Conservation (phyloP, 1,139 yeast species). For the Pichia sp. region DNA sequence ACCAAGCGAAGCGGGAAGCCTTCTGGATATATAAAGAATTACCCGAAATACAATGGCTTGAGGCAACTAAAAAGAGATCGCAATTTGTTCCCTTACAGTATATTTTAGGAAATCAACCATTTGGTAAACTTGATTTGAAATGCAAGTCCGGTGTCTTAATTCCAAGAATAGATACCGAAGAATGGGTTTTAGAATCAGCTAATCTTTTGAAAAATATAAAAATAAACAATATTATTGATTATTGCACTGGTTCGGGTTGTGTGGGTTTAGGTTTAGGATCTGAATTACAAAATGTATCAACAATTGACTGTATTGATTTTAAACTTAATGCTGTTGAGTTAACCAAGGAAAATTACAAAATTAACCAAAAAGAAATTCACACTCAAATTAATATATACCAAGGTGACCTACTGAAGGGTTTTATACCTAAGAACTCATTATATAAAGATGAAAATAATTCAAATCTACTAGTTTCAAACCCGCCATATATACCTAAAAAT, state of each 20-base stretch:
- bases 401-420: constrained; percentile 24
- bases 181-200: constrained; percentile 58
- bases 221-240: constrained; percentile 45
- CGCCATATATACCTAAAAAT: constrained; percentile 69
- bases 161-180: constrained; percentile 96
- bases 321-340: constrained; percentile 48
- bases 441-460: constrained; percentile 11
- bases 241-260: constrained; percentile 92
- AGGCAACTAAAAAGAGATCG: constrained; percentile 36
- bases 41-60: constrained; percentile 29
- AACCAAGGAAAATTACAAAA: constrained; percentile 40
- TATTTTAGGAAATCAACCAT: constrained; percentile 80
- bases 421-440: constrained; percentile 27
- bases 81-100: constrained; percentile 69
- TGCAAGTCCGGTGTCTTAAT: constrained; percentile 69
- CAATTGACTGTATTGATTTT: constrained; percentile 53
- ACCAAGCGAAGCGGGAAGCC: constrained; percentile 39
- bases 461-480: constrained; percentile 71
- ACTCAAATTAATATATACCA: constrained; percentile 7
- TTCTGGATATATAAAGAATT: constrained; percentile 43
- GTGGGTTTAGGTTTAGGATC: constrained; percentile 48
- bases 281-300: constrained; percentile 31
- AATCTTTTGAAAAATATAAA: constrained; percentile 21
- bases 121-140: constrained; percentile 57
- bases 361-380: constrained; percentile 11